These are phyloP conservation scores for Phylloboletellus chloephorus DNA, from an alignment of 1,284 basidiomycete genomes.

Conservation along the genomic window DNA sequence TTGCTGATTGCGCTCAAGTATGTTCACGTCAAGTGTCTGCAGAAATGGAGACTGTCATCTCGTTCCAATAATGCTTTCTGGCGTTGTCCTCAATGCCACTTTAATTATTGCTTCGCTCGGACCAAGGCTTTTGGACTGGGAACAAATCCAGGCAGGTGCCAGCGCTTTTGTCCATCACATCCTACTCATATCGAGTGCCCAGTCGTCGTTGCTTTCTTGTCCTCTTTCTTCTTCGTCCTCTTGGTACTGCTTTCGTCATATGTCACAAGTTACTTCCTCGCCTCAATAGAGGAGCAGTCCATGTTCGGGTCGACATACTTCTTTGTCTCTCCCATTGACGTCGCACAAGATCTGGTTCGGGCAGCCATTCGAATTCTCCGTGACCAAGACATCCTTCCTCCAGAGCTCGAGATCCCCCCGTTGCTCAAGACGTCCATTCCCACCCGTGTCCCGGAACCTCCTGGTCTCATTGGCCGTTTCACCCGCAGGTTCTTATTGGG, in stretches of 20 bases:
- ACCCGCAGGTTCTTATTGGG: conserved; percentile 66
- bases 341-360: conserved; percentile 57
- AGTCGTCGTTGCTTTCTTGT: conserved; percentile 65
- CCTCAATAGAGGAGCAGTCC: conserved; percentile 32
- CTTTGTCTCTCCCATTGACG: conserved; percentile 53
- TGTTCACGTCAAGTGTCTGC: conserved; percentile 72
- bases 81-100: conserved; percentile 70
- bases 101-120: conserved; percentile 66
- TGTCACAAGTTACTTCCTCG: conserved; percentile 61
- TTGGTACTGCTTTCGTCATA: conserved; percentile 69
- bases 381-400: conserved; percentile 46
- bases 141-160: conserved; percentile 57
- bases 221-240: conserved; percentile 57
- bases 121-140: conserved; percentile 65
- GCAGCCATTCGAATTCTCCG: conserved; percentile 59
- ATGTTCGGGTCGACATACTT: conserved; percentile 43
- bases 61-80: conserved; percentile 59
- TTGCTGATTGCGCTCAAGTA: conserved; percentile 40
- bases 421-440: conserved; percentile 14
- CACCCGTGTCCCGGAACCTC: conserved; percentile 11
- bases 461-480: conserved; percentile 48
- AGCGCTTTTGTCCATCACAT: neutral
- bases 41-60: conserved; percentile 63
- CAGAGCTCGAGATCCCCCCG: conserved; percentile 34
- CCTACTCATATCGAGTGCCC: conserved; percentile 13